Conservation (phyloP, 306 rosid species). For the Hylodesmum podocarpum region DNA sequence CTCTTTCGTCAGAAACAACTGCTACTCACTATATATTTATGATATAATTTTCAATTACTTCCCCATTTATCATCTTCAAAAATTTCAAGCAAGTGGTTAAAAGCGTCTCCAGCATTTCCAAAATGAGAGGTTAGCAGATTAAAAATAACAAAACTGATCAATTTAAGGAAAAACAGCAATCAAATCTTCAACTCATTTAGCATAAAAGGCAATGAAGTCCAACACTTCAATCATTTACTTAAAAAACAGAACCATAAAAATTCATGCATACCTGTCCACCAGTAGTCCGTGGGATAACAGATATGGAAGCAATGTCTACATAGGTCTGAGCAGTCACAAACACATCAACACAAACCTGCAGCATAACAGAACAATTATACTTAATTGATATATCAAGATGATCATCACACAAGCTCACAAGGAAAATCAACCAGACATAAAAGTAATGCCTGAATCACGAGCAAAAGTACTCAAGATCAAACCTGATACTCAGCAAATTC, state of each 20-base stretch:
- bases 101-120: constrained; percentile 11
- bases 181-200: neutral
- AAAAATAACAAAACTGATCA: neutral
- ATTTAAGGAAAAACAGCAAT: neutral
- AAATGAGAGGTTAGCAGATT: neutral
- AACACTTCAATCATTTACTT: neutral
- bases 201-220: constrained; percentile 11
- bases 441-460: constrained; percentile 15
- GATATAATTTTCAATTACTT: neutral
- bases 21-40: neutral
- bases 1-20: neutral
- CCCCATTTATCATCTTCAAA: neutral
- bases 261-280: constrained; percentile 85
- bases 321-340: constrained; percentile 89
- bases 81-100: neutral
- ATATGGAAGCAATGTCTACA: constrained; percentile 85
- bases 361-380: constrained; percentile 28
- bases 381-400: constrained; percentile 21
- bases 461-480: constrained; percentile 22
- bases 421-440: constrained; percentile 19
- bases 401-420: neutral
- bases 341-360: constrained; percentile 91
- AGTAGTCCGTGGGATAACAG: constrained; percentile 87
- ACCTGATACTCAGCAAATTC: constrained; percentile 98
- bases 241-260: constrained; percentile 6